phyloP scores from a whole-genome alignment of 306 rosid species.

The Malus asiatica region DNA sequence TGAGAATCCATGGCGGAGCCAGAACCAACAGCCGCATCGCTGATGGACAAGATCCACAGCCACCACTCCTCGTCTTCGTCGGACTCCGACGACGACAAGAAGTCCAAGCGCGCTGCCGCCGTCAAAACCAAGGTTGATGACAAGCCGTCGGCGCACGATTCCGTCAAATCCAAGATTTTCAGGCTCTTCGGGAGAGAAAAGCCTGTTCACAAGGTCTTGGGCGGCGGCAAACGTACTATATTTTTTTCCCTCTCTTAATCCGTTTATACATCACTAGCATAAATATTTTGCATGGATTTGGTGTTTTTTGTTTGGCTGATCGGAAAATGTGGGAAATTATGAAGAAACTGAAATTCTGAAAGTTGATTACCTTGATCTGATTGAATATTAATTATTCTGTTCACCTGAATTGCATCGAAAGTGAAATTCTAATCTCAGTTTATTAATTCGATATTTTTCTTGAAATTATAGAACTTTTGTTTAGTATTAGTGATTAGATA shows the following conservation, averaged over 20 bases:
- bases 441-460: neutral
- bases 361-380: constrained; percentile 1
- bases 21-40: neutral
- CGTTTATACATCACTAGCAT: neutral
- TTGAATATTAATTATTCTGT: neutral
- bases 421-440: neutral
- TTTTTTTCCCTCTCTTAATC: neutral
- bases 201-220: constrained; percentile 70
- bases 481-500: too few species aligned
- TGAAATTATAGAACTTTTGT: neutral
- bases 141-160: constrained; percentile 2
- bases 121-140: constrained; percentile 26
- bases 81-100: constrained; percentile 31
- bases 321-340: neutral
- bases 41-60: constrained; percentile 35
- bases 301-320: constrained; percentile 7
- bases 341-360: neutral
- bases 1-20: constrained; percentile 35
- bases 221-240: constrained; percentile 66
- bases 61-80: constrained; percentile 34
- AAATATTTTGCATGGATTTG: neutral
- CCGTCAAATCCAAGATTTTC: constrained; percentile 30
- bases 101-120: constrained; percentile 1
- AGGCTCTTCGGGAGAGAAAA: constrained; percentile 80
- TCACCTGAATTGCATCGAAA: neutral